Percentiles rank a stretch among this genome's conserved stretches.
These are phyloP conservation scores for Scheffersomyces segobiensis DNA, from an alignment of 1,139 yeast species.

Conservation along the genomic window DNA sequence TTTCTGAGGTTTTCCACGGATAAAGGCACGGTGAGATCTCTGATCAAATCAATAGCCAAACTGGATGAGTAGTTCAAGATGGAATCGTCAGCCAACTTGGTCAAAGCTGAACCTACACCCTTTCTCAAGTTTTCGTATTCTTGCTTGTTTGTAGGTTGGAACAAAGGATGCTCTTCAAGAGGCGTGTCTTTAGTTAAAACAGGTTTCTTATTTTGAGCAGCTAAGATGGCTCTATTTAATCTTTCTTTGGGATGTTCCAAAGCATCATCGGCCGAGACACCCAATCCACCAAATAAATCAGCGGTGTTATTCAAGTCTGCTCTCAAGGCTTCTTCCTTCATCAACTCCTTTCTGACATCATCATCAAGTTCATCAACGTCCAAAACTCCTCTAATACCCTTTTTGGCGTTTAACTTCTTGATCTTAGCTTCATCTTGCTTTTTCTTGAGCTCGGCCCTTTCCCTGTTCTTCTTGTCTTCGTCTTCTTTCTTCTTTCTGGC, in stretches of 20 bases:
- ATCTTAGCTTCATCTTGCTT: slow-evolving; percentile 37
- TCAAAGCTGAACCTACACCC: slow-evolving; percentile 67
- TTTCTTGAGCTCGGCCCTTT: slow-evolving; percentile 42
- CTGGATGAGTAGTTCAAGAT: slow-evolving; percentile 68
- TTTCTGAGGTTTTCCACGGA: slow-evolving; percentile 81
- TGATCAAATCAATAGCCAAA: slow-evolving; percentile 80
- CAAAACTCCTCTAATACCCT: slow-evolving; percentile 54
- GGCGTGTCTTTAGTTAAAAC: slow-evolving; percentile 66
- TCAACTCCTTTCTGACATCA: slow-evolving; percentile 66
- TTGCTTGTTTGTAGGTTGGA: slow-evolving; percentile 74
- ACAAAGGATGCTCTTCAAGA: slow-evolving; percentile 70
- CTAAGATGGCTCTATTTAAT: slow-evolving; percentile 54
- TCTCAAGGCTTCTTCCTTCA: slow-evolving; percentile 75
- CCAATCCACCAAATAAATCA: slow-evolving; percentile 82
- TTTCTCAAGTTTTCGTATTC: slow-evolving; percentile 86
- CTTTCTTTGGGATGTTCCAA: slow-evolving; percentile 68
- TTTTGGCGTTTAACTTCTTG: slow-evolving; percentile 22
- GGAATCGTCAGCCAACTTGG: slow-evolving; percentile 62
- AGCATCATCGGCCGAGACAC: slow-evolving; percentile 54
- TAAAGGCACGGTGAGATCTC: slow-evolving; percentile 83
- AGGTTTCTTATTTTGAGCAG: slow-evolving; percentile 38
- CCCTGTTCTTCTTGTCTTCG: slow-evolving; percentile 41
- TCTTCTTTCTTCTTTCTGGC: slow-evolving; percentile 44
- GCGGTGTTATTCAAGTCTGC: slow-evolving; percentile 93
- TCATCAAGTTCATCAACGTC: slow-evolving; percentile 55